Conservation (phyloP, 257 asterid genomes). For the Capsicum baccatum region DNA sequence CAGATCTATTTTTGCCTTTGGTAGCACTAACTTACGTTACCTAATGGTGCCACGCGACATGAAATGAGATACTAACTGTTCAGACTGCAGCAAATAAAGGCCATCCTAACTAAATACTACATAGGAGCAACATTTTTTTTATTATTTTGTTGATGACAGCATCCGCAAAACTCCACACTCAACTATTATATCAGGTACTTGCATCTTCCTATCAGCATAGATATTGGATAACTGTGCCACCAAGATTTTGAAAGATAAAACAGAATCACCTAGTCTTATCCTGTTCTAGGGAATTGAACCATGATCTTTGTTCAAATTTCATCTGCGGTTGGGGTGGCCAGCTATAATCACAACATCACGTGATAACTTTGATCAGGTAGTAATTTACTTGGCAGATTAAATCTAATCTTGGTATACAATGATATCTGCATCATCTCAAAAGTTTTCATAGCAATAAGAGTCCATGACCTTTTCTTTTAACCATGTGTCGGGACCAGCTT, state of each 20-base stretch:
- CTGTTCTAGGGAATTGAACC: background rate
- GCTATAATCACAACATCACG: background rate
- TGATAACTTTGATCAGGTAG: background rate
- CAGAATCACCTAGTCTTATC: background rate
- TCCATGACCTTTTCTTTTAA: background rate
- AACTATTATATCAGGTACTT: background rate
- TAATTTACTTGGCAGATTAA: background rate
- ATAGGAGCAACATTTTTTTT: background rate
- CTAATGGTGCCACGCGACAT: background rate
- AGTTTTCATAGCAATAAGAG: background rate
- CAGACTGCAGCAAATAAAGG: background rate
- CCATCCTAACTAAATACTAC: background rate
- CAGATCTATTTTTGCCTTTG: background rate
- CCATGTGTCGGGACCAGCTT: background rate
- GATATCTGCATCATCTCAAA: background rate
- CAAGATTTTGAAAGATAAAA: background rate
- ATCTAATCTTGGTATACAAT: background rate
- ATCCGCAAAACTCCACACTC: background rate
- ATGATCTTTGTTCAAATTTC: background rate
- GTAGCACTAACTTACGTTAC: constrained; percentile 3
- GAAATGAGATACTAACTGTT: background rate
- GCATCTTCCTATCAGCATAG: background rate
- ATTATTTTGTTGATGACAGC: background rate
- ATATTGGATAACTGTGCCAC: background rate
- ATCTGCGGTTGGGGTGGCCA: background rate